Percentiles rank a stretch among this genome's conserved stretches.
Evolutionary conservation across 2,329 filamentous ascomycete genomes (phyloP).

Genomic region (Trichophyton rubrum): DNA sequence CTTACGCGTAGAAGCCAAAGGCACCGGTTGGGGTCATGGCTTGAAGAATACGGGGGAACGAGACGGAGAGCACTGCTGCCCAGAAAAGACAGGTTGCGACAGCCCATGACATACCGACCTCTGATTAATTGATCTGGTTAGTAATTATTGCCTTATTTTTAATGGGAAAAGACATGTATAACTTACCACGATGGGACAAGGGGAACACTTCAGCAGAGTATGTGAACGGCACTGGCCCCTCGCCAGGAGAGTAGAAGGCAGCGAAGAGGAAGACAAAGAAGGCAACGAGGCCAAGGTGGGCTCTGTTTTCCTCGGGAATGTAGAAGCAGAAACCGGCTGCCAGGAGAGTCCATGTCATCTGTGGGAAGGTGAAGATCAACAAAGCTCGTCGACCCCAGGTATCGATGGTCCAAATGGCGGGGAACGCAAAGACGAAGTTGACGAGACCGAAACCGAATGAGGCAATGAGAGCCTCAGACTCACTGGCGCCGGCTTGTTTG

Average conservation of each 20-base stretch:
- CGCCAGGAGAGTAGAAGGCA: constrained; percentile 52
- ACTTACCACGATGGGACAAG: constrained; percentile 40
- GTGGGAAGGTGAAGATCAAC: constrained; percentile 53
- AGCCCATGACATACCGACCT: constrained; percentile 38
- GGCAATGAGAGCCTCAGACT: constrained; percentile 46
- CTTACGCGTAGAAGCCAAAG: constrained; percentile 48
- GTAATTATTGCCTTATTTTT: background rate
- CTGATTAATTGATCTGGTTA: constrained; percentile 18
- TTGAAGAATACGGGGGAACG: constrained; percentile 37
- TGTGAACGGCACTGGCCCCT: constrained; percentile 44
- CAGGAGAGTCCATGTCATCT: constrained; percentile 56
- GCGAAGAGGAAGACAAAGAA: constrained; percentile 54
- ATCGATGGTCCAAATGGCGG: constrained; percentile 54
- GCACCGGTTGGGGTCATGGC: constrained; percentile 42
- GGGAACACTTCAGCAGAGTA: constrained; percentile 46
- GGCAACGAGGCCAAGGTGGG: constrained; percentile 43
- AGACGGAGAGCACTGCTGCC: constrained; percentile 39
- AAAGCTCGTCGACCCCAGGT: constrained; percentile 52
- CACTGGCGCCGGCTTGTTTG: constrained; percentile 42
- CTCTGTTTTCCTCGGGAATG: constrained; percentile 31
- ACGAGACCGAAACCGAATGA: constrained; percentile 54
- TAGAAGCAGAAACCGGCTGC: constrained; percentile 50
- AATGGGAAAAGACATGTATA: background rate
- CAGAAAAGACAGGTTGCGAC: constrained; percentile 37
- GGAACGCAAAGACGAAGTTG: constrained; percentile 55